Base-by-base conservation (phyloP, 192 early-diverging fungal genomes). In the Backusella australiensis region DNA sequence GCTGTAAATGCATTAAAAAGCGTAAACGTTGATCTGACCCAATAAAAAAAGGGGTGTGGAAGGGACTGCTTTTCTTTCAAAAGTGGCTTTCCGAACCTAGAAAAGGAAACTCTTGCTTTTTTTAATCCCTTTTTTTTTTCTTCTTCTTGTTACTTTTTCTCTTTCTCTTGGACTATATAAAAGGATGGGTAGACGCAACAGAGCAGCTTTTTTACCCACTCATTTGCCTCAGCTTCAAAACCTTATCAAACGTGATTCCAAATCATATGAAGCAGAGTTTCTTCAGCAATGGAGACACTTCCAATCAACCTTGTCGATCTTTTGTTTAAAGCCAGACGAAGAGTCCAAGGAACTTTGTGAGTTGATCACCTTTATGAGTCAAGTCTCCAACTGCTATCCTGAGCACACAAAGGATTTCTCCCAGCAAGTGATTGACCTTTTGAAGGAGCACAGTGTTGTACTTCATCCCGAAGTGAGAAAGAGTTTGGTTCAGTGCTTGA, bases 211-310 rank as follows among this genome's bases (percentile, higher is more conserved):
- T 67, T 78, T 92, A 71, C 85, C 89, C 14, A 90, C 79, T 21
- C 95, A 99, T 90, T 89, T 99, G 74, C 95, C 98, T 41, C 97
- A 99, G 86, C 89, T 99, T 74, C 98, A 99, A 86, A 99, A 99
- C 84, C 89, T 97, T 65, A 96, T 99, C 83, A 97, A 97, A 83
- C 88, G 98, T 36, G 98, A 99, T 81, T 92, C 96, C 9, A 81
- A 81, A 69, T 97, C 96, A 19, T 99, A 99, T 87, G 86, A 89
- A 67, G 94, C 96, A 53, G 98, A 99, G 86, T 99, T 99, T 77
- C 77, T 89, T 65, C 95, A 95, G 82, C 98, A 99, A 85, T 90
- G 91, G 81, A 86, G 95, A 77, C 97, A 99, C 84, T 98, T 92
- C 87, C 92, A 96, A 78, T 91, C 95, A 7, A 89, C 87, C 74